A percentile compares a stretch with the other conserved stretches of the same genome.
Conservation (phyloP, 495 filamentous ascomycete genomes). For the Neohortaea acidophila region DNA sequence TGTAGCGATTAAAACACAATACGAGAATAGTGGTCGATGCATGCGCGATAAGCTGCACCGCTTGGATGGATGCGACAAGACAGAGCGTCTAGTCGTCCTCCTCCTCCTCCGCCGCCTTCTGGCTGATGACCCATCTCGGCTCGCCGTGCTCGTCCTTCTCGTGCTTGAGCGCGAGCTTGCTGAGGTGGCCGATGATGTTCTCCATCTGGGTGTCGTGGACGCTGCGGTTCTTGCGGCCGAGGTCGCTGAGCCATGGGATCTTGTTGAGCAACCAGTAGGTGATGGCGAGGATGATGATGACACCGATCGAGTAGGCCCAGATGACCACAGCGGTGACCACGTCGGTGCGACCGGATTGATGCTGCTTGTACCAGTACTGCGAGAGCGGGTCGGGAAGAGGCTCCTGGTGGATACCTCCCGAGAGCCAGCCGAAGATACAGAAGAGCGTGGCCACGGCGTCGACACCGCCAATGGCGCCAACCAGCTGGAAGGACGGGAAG, state of each 20-base stretch:
- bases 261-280: conserved; percentile 61
- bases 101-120: conserved; percentile 49
- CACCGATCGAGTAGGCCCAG: conserved; percentile 65
- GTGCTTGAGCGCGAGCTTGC: conserved; percentile 61
- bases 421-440: conserved; percentile 58
- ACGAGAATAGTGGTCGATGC: no score
- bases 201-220: conserved; percentile 61
- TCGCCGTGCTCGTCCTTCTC: conserved; percentile 40
- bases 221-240: conserved; percentile 64
- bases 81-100: conserved; percentile 42
- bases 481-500: conserved; percentile 57
- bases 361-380: conserved; percentile 30
- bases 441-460: conserved; percentile 57
- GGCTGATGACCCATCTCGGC: conserved; percentile 43
- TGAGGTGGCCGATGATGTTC: conserved; percentile 62
- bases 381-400: conserved; percentile 31
- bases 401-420: conserved; percentile 29
- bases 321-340: conserved; percentile 67
- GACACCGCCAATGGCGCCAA: conserved; percentile 55
- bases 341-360: conserved; percentile 45
- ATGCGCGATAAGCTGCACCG: no score
- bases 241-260: conserved; percentile 53
- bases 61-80: conserved; percentile 2
- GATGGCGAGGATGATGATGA: conserved; percentile 63
- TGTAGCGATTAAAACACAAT: no score